Conservation (phyloP, 305 asterid genomes). For the Fraxinus floribunda region DNA sequence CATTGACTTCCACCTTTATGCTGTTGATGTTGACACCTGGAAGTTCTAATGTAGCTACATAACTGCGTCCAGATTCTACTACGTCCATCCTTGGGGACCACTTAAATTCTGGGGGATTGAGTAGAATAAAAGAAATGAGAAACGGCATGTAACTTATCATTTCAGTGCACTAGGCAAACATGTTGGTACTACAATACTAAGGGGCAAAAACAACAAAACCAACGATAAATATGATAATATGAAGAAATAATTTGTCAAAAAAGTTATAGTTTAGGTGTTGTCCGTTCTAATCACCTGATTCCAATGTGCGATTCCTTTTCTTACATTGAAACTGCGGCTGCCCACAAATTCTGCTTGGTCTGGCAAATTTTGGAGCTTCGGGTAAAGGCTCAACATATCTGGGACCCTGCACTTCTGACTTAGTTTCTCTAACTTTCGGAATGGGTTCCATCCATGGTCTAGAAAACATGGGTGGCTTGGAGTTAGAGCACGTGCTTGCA, state of each 20-base stretch:
- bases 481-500: conserved; percentile 20
- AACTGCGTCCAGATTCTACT: conserved; percentile 58
- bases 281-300: conserved; percentile 29
- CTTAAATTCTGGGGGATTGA: conserved; percentile 35
- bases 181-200: neutral
- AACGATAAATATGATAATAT: neutral
- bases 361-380: conserved; percentile 50
- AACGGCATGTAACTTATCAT: neutral
- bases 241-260: neutral
- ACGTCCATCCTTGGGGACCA: conserved; percentile 78
- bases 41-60: conserved; percentile 57
- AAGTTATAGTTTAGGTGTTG: neutral
- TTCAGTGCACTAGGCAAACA: neutral
- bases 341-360: conserved; percentile 39
- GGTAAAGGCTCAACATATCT: conserved; percentile 26
- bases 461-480: conserved; percentile 55
- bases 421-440: conserved; percentile 25
- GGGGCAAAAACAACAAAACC: neutral
- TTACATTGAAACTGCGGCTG: conserved; percentile 24
- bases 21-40: conserved; percentile 59
- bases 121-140: neutral
- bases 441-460: conserved; percentile 39
- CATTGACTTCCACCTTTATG: conserved; percentile 60
- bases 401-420: conserved; percentile 33
- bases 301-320: conserved; percentile 26